Conservation (phyloP, 768 basidiomycete species). For the Botryobasidium botryosum region DNA sequence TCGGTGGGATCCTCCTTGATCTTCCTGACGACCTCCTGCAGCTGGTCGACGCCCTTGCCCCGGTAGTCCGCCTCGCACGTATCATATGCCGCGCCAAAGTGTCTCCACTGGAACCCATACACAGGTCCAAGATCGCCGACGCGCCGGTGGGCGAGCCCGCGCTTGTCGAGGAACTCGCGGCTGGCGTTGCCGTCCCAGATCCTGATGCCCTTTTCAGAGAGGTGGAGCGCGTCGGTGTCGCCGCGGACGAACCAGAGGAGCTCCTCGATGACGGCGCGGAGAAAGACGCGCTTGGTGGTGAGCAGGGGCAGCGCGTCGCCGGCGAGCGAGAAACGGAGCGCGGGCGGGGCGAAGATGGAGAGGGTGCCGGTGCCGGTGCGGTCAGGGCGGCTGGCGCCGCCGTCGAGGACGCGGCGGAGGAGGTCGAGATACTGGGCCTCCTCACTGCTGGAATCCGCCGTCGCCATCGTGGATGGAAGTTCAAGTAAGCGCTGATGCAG, state of each 20-base stretch:
- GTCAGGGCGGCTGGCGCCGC: conserved; percentile 68
- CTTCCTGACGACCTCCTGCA: conserved; percentile 74
- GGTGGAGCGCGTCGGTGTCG: conserved; percentile 57
- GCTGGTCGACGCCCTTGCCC: conserved; percentile 82
- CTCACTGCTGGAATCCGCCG: too few relatives aligned
- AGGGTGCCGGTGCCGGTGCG: conserved; percentile 91
- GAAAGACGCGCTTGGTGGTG: conserved; percentile 89
- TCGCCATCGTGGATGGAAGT: too few relatives aligned
- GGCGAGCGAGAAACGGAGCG: conserved; percentile 75
- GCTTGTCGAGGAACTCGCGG: conserved; percentile 64
- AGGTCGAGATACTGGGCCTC: conserved; percentile 82
- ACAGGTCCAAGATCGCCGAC: conserved; percentile 94
- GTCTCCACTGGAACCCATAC: conserved; percentile 94
- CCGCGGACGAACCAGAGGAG: conserved; percentile 89
- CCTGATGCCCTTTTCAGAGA: conserved; percentile 70
- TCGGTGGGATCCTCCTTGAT: conserved; percentile 89
- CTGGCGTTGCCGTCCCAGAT: conserved; percentile 98
- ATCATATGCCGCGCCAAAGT: conserved; percentile 74
- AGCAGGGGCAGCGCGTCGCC: conserved; percentile 66
- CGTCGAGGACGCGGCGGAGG: conserved; percentile 54
- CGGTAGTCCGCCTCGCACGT: conserved; percentile 59
- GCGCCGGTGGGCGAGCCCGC: conserved; percentile 67
- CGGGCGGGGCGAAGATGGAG: conserved; percentile 80
- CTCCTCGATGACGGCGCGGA: conserved; percentile 83
- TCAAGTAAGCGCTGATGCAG: too few relatives aligned